Conservation (phyloP, 208 protist species). For the Acanthamoeba royreba region DNA sequence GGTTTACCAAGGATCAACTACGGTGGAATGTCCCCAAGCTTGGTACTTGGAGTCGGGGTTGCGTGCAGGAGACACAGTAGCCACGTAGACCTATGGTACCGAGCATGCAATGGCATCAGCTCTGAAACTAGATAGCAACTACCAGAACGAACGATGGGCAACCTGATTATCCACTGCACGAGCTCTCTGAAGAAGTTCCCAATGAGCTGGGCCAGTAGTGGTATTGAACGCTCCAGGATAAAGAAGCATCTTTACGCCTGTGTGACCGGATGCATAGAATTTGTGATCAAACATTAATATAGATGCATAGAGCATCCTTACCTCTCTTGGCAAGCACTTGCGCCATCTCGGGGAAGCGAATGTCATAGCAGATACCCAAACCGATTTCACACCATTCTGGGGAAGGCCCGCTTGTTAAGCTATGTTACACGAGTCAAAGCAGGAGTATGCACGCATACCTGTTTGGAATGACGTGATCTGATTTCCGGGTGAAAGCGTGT, state of each 20-base stretch:
- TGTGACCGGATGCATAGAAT: background rate
- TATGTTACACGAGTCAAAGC: background rate
- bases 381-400: conserved; percentile 85
- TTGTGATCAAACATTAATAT: no score
- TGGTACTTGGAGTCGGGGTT: conserved; percentile 87
- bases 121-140: background rate
- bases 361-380: conserved; percentile 98
- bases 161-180: conserved; percentile 73
- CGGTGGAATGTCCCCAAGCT: conserved; percentile 95
- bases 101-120: no score
- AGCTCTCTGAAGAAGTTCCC: conserved; percentile 91
- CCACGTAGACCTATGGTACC: conserved; percentile 94
- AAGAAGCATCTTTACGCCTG: conserved; percentile 88
- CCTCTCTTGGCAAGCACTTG: conserved; percentile 58
- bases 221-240: conserved; percentile 98
- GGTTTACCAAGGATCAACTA: conserved; percentile 88
- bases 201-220: conserved; percentile 97
- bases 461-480: background rate
- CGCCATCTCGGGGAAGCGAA: conserved; percentile 94
- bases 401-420: no score
- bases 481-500: conserved; percentile 13
- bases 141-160: background rate
- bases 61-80: conserved; percentile 92
- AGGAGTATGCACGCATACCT: no score
- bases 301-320: no score